Base-by-base conservation (phyloP, 2,329 filamentous ascomycete genomes). In the Diaporthe ilicicola region DNA sequence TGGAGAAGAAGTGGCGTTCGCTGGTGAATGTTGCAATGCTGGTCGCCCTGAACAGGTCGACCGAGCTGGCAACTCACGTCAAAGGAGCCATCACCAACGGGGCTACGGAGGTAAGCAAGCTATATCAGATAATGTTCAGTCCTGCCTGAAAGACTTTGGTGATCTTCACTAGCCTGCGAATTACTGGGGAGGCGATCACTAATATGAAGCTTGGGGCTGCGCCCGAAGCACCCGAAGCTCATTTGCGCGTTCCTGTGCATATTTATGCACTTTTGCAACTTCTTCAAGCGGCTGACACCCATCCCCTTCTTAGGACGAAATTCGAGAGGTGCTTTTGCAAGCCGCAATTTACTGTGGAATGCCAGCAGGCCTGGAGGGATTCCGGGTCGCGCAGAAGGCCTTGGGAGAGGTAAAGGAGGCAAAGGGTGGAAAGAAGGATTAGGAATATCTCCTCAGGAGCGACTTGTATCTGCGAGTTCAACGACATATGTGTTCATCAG, bases 1-100 rank as follows among this genome's bases (percentile, higher is more conserved):
- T 92, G 10, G 85, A 87, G 44, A 84, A 86, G 71, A 90, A 91
- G 77, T 86, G 89, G 74, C 85, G 90, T 56, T 88, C 85, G 67
- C 82, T 92, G 68, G 80, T 92, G 67, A 91, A 91, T 77, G 88
- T 92, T 59, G 89, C 86, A 59, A 91, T 92, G 86, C 85, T 81
- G 39, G 80, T 80, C 74, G 88, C 88, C 3, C 82, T 91, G 73
- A 91, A 91, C 75, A 83, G 88, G 6, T 83, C 82, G 7, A 85
- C 87, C 0, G 90, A 92, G 76, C 81, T 92, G 70, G 89, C 83
- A 0, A 84, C 89, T 9, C 90, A 92, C 77, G 83, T 90, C n/a
- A 82, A 88, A 27, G 90, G 90, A 0, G 90, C 90, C 1, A 79
- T 89, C 74, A 90, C 88, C 74, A 92, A 92, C 74, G 90, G 90